Evolutionary conservation across 495 filamentous ascomycete genomes (phyloP), one percentile per base, ranked within the genome.

Genomic region (Hypoxylon crocopeplum): DNA sequence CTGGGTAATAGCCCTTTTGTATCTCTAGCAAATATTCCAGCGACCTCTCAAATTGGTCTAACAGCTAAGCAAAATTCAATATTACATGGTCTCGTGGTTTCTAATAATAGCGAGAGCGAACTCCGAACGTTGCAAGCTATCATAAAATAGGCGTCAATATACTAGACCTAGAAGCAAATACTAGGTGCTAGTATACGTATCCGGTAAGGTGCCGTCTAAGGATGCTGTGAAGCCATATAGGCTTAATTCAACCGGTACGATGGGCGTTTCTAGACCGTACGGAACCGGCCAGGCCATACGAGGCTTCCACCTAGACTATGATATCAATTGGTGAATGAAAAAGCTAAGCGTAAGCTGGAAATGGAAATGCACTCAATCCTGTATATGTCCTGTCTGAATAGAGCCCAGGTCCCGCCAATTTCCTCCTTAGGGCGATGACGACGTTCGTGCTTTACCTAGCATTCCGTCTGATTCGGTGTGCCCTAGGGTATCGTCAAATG

Each of bases 201-300:
- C 33, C 8, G 42, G 47, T 45, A 51, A 49, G 42, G 41, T n/a
- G 16, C 13, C 47, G 36, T 24, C 16, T 15, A 16, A 40, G 13
- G 33, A 21, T 48, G 17, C 41, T 22, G 52, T 38, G 20, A 44
- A 37, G 25, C 46, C 30, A 63, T 57, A 57, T 63, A 58, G 52
- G 41, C 48, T 53, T 17, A 57, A 57, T 63, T 63, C 37, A 63
- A 37, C 59, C 52, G 44, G 41, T 47, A 48, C 20, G 16, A 46
- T 25, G 16, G 36, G 12, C 22, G 29, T 42, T 48, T 63, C 59
- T 63, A 57, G 59, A 63, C 53, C 53, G 2, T 17, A 24, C 22
- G 19, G 37, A 58, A 44, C 16, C 42, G 53, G 42, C 59, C 24
- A 48, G 59, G 11, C 52, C 42, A 37, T 39, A 30, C 34, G 42